A percentile compares a stretch with the other conserved stretches of the same genome.
Evolutionary conservation across 768 basidiomycete species (phyloP).

Genomic region (Trametes elegans): DNA sequence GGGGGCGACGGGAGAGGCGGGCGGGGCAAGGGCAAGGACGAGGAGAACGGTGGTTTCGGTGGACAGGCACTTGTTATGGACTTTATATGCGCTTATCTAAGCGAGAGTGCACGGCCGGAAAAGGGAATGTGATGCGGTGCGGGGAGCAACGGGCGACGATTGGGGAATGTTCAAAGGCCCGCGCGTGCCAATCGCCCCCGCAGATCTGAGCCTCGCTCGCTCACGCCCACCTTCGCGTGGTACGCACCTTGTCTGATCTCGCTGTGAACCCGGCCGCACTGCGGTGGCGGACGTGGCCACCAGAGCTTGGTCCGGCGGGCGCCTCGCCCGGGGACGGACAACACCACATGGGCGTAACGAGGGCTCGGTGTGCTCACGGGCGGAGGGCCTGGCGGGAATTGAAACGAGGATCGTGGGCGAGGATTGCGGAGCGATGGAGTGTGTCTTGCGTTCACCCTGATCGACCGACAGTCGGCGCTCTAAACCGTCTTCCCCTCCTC

Average conservation of each 20-base stretch:
- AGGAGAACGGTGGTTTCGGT: not conserved
- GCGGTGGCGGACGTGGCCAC: not conserved
- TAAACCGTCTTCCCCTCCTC: no score
- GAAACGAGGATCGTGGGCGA: not conserved
- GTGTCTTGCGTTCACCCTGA: slow-evolving; percentile 7
- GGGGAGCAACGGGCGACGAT: slow-evolving; percentile 19
- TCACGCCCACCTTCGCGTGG: not conserved
- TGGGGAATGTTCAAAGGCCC: slow-evolving; percentile 15
- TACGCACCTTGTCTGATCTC: not conserved
- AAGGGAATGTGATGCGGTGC: slow-evolving; percentile 19
- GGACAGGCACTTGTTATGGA: slow-evolving; percentile 1
- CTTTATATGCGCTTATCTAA: slow-evolving; percentile 19
- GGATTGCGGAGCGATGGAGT: not conserved
- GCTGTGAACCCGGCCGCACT: not conserved
- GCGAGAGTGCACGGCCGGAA: not conserved
- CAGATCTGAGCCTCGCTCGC: not conserved
- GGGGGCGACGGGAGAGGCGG: not conserved
- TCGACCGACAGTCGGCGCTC: not conserved
- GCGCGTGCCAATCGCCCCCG: not conserved
- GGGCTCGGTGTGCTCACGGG: no score
- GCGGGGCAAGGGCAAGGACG: slow-evolving; percentile 1
- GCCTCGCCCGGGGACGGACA: not conserved
- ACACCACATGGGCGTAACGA: not conserved
- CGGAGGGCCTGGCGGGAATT: no score
- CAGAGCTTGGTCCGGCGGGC: not conserved